Evolutionary conservation across 1,284 basidiomycete species (phyloP).

Genomic region (Coniferiporia sulphurascens): DNA sequence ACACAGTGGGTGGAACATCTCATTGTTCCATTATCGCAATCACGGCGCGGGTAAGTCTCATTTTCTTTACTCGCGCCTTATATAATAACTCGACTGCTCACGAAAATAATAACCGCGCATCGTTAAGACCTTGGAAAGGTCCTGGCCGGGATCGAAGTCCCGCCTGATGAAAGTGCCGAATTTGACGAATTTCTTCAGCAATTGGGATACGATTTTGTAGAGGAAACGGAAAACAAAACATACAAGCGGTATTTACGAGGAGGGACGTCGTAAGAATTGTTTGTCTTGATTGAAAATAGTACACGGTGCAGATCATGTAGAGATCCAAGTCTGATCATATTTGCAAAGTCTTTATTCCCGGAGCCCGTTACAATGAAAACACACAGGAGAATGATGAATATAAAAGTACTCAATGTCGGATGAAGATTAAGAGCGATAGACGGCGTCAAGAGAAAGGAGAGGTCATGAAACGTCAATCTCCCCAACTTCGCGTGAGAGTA

Average conservation of each 20-base stretch:
- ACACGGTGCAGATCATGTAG: background rate
- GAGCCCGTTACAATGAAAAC: background rate
- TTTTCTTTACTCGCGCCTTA: slow-evolving; percentile 3
- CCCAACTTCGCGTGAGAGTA: slow-evolving; percentile 17
- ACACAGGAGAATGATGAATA: background rate
- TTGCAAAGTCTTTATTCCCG: background rate
- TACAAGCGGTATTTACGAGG: slow-evolving; percentile 71
- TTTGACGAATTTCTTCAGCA: slow-evolving; percentile 76
- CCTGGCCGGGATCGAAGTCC: slow-evolving; percentile 91
- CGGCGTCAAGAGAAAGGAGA: background rate
- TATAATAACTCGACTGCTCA: background rate
- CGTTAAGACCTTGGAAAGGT: slow-evolving; percentile 78
- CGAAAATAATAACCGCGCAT: slow-evolving; percentile 9
- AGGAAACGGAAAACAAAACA: slow-evolving; percentile 89
- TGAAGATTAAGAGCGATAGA: background rate
- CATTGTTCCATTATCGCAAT: slow-evolving; percentile 96
- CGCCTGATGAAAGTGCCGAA: slow-evolving; percentile 53
- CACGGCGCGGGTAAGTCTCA: slow-evolving; percentile 80
- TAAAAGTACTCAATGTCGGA: background rate
- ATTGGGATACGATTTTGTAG: slow-evolving; percentile 84
- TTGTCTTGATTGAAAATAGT: background rate
- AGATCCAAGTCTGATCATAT: no score
- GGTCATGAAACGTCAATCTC: slow-evolving; percentile 6
- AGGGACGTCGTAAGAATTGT: slow-evolving; percentile 19
- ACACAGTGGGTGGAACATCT: slow-evolving; percentile 89